Evolutionary conservation across 345 rosid genomes (phyloP).

Genomic region (Boechera stricta): DNA sequence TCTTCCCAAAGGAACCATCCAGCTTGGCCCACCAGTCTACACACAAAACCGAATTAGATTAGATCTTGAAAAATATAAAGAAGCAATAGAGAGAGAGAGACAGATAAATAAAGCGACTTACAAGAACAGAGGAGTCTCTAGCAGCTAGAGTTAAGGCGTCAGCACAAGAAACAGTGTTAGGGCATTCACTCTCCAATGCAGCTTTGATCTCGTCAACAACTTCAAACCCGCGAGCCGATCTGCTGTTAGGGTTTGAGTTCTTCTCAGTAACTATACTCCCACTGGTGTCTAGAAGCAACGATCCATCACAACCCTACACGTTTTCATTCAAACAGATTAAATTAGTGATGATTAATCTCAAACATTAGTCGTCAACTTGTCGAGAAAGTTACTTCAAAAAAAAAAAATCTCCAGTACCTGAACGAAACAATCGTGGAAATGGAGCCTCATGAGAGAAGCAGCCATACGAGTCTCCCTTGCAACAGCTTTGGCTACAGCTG

Average conservation of each 20-base stretch:
- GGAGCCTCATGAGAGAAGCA: slow-evolving; percentile 79
- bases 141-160: slow-evolving; percentile 78
- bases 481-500: slow-evolving; percentile 63
- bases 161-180: slow-evolving; percentile 84
- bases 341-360: neutral
- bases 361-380: neutral
- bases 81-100: neutral
- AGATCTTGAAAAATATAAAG: neutral
- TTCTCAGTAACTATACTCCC: slow-evolving; percentile 71
- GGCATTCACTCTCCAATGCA: slow-evolving; percentile 80
- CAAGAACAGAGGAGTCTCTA: slow-evolving; percentile 91
- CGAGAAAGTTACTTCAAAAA: slow-evolving; percentile 17
- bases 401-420: slow-evolving; percentile 47
- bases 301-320: slow-evolving; percentile 89
- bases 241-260: slow-evolving; percentile 69
- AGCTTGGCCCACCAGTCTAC: slow-evolving; percentile 87
- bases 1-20: slow-evolving; percentile 90
- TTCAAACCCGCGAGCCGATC: slow-evolving; percentile 84
- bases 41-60: slow-evolving; percentile 15
- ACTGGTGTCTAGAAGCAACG: slow-evolving; percentile 72
- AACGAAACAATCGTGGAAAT: slow-evolving; percentile 89
- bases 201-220: slow-evolving; percentile 79
- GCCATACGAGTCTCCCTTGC: slow-evolving; percentile 72
- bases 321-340: neutral
- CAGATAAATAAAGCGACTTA: slow-evolving; percentile 41